These are phyloP conservation scores for Alternaria ventricosa DNA, from an alignment of 2,329 filamentous ascomycete species.

Conservation along the genomic window DNA sequence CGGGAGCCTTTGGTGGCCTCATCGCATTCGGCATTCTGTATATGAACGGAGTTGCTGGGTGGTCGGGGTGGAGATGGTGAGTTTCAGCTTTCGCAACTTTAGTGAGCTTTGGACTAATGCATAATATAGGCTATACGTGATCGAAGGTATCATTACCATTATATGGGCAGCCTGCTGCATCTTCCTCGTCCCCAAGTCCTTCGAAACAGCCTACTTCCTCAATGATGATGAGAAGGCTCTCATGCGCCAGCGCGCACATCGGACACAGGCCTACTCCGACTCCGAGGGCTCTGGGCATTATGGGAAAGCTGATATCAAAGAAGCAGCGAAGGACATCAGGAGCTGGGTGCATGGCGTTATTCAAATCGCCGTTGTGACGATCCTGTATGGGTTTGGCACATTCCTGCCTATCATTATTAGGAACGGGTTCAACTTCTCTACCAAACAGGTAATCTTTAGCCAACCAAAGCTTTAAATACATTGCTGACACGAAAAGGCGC, in stretches of 20 bases:
- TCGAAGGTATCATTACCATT: constrained; percentile 42
- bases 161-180: constrained; percentile 37
- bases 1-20: constrained; percentile 36
- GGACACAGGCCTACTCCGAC: constrained; percentile 40
- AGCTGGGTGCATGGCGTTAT: constrained; percentile 44
- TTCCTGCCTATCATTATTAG: constrained; percentile 54
- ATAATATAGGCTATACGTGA: constrained; percentile 32
- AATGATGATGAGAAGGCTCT: constrained; percentile 37
- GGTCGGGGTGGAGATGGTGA: constrained; percentile 38
- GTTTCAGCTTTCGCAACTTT: background rate
- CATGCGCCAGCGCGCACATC: constrained; percentile 38
- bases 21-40: constrained; percentile 40
- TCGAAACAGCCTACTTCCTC: constrained; percentile 44
- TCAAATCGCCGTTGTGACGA: constrained; percentile 51
- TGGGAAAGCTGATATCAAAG: constrained; percentile 37
- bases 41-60: constrained; percentile 36
- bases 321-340: constrained; percentile 42
- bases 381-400: constrained; percentile 50
- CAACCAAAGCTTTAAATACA: rapidly evolving
- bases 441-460: constrained; percentile 42
- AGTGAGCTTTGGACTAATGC: rapidly evolving
- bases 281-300: constrained; percentile 39
- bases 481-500: constrained; percentile 12
- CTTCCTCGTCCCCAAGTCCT: constrained; percentile 41
- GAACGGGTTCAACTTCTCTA: constrained; percentile 49